phyloP scores from a whole-genome alignment of 2,329 filamentous ascomycete genomes.

The Alternaria solani region DNA sequence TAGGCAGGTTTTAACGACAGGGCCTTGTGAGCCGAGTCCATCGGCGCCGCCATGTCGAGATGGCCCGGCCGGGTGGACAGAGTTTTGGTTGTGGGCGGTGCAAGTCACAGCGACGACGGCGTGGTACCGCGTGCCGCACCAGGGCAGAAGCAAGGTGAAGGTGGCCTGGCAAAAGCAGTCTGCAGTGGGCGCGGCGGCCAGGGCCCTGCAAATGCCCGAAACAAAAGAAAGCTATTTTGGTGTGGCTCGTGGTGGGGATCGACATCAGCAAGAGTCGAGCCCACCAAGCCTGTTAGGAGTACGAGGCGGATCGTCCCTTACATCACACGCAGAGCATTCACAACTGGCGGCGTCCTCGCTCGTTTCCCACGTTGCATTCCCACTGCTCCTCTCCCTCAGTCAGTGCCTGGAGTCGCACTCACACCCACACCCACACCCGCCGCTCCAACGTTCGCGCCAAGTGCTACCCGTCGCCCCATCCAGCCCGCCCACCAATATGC shows the following conservation, averaged over 20 bases:
- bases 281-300: constrained; percentile 10
- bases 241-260: constrained; percentile 25
- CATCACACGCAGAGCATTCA: constrained; percentile 16
- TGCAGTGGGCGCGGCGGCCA: not conserved
- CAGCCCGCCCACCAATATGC: constrained; percentile 22
- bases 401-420: not conserved
- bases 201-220: constrained; percentile 12
- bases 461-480: constrained; percentile 14
- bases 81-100: not conserved
- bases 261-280: constrained; percentile 25
- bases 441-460: constrained; percentile 8
- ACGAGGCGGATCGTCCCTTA: constrained; percentile 16
- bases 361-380: constrained; percentile 8
- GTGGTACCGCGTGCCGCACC: not conserved
- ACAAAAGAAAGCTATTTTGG: constrained; percentile 33
- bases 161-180: not conserved
- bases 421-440: not conserved
- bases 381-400: not conserved
- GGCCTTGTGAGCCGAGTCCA: not conserved
- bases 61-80: not conserved
- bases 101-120: not conserved
- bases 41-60: not conserved
- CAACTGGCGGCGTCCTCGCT: constrained; percentile 16
- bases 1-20: constrained; percentile 24
- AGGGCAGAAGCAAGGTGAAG: not conserved